Conservation (phyloP, 2,329 filamentous ascomycete genomes). For the Fusarium praegraminearum region DNA sequence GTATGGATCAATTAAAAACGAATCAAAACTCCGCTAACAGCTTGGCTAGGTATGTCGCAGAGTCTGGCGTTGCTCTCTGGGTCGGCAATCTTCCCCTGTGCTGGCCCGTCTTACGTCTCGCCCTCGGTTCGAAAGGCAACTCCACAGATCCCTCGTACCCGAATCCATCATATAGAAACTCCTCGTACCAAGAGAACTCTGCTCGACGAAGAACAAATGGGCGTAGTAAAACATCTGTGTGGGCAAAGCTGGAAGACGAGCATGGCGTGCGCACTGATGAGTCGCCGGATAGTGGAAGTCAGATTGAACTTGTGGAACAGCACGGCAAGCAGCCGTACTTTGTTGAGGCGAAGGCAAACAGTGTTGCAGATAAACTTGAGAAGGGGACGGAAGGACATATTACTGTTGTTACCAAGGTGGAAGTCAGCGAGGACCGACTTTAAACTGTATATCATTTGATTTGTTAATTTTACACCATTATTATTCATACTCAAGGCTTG, state of each 20-base stretch:
- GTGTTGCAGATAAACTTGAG: not conserved
- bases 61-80: conserved; percentile 69
- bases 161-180: conserved; percentile 24
- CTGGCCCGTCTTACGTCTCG: conserved; percentile 66
- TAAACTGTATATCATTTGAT: not conserved
- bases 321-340: conserved; percentile 19
- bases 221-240: conserved; percentile 42
- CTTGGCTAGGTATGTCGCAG: conserved; percentile 60
- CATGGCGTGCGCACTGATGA: conserved; percentile 27
- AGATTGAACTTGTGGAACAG: conserved; percentile 49
- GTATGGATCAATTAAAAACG: conserved; percentile 35
- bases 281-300: conserved; percentile 43
- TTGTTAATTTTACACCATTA: not conserved
- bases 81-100: conserved; percentile 71
- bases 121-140: conserved; percentile 47
- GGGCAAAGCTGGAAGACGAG: conserved; percentile 50
- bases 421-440: conserved; percentile 32
- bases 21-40: not conserved
- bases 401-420: conserved; percentile 48
- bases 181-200: conserved; percentile 29
- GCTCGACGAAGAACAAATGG: conserved; percentile 34
- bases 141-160: conserved; percentile 44
- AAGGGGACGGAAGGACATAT: conserved; percentile 38
- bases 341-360: conserved; percentile 13
- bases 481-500: rapidly evolving